A percentile compares a stretch with the other conserved stretches of the same genome.
These are phyloP conservation scores for Ogataea glucozyma DNA, from an alignment of 805 yeast genomes.

Conservation along the genomic window DNA sequence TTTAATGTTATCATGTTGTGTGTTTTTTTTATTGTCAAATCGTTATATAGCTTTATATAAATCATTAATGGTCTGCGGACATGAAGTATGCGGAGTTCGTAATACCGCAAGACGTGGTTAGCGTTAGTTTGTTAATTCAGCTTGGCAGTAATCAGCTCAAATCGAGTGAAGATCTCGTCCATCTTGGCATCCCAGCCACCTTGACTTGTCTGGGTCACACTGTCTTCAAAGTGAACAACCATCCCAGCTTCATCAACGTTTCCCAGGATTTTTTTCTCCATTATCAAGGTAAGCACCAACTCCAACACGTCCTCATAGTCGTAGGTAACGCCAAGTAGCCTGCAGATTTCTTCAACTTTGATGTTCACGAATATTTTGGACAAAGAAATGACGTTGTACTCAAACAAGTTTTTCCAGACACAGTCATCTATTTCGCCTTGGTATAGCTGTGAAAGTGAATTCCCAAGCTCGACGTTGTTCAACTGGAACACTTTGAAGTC, in stretches of 20 bases:
- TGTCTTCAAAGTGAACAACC: slow-evolving; percentile 19
- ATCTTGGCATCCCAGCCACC: slow-evolving; percentile 11
- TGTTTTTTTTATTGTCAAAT: not conserved
- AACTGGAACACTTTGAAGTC: slow-evolving; percentile 1
- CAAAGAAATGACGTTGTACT: slow-evolving; percentile 24
- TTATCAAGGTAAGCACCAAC: slow-evolving; percentile 19
- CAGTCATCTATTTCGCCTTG: not conserved
- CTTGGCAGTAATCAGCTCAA: slow-evolving; percentile 14
- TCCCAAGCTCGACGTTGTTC: not conserved
- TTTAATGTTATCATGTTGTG: slow-evolving; percentile 7
- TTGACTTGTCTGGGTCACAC: not conserved
- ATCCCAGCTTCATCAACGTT: slow-evolving; percentile 27
- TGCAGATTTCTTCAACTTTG: slow-evolving; percentile 15
- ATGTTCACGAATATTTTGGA: slow-evolving; percentile 26
- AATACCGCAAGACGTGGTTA: too few species aligned
- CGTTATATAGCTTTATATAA: not conserved
- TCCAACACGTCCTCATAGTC: slow-evolving; percentile 17
- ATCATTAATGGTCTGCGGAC: not conserved
- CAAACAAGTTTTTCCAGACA: slow-evolving; percentile 16
- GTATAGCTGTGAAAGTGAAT: not conserved
- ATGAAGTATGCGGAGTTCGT: too few species aligned
- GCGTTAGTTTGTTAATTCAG: too few species aligned
- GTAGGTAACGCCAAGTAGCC: slow-evolving; percentile 14
- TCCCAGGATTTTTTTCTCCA: slow-evolving; percentile 27
- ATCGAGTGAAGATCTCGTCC: slow-evolving; percentile 12